Percentiles rank a stretch among this genome's conserved stretches.
Conservation (phyloP, 2,329 filamentous ascomycete species). For the Exophiala xenobiotica region DNA sequence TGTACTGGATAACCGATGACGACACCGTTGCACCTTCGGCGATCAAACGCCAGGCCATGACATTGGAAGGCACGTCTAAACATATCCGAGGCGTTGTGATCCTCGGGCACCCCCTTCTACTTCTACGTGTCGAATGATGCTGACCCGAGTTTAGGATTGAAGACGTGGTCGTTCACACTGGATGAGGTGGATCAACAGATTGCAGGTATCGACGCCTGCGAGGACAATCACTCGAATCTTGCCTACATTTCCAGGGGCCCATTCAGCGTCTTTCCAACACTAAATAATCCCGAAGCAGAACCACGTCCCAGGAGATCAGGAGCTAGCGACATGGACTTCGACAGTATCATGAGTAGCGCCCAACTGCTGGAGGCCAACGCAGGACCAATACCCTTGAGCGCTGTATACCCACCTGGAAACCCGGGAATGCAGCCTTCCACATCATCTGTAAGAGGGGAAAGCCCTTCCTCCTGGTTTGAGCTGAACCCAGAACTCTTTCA, state of each 20-base stretch:
- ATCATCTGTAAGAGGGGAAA: not conserved
- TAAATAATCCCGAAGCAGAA: not conserved
- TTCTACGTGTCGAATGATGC: not conserved
- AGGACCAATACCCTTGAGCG: not conserved
- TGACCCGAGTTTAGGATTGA: slow-evolving; percentile 2
- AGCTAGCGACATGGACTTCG: not conserved
- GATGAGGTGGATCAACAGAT: slow-evolving; percentile 19
- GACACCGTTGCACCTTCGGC: slow-evolving; percentile 20
- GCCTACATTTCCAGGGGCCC: slow-evolving; percentile 4
- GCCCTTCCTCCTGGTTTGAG: not conserved
- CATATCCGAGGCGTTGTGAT: not conserved
- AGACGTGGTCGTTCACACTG: slow-evolving; percentile 13
- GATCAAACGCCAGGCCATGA: slow-evolving; percentile 22
- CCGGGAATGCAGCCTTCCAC: not conserved
- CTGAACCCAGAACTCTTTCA: slow-evolving; percentile 4
- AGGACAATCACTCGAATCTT: not conserved
- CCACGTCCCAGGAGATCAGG: not conserved
- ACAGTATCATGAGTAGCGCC: not conserved
- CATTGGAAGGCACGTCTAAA: slow-evolving; percentile 13
- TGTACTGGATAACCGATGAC: slow-evolving; percentile 22
- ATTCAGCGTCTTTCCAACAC: slow-evolving; percentile 13
- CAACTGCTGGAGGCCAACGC: not conserved
- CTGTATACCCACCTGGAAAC: not conserved
- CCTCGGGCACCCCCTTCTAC: not conserved
- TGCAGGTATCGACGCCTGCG: slow-evolving; percentile 12